Percentiles rank a stretch among this genome's conserved stretches.
These are phyloP conservation scores for Davidsoniella eucalypti DNA, from an alignment of 2,329 filamentous ascomycete genomes.

Conservation along the genomic window DNA sequence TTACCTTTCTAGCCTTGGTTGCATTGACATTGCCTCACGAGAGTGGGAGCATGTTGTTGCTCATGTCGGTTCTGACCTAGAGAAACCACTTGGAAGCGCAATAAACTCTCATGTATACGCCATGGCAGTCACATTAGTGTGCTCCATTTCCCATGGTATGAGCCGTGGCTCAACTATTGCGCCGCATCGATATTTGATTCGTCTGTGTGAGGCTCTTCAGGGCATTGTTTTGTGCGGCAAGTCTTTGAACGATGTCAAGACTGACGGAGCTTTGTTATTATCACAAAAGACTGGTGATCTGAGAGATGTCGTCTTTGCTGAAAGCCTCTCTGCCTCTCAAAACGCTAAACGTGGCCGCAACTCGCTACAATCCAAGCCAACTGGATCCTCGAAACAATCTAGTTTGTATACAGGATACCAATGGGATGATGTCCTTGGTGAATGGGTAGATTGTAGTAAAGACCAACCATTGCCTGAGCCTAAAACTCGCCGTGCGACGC, in stretches of 20 bases:
- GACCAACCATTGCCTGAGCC: not conserved
- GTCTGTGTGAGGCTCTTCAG: constrained; percentile 27
- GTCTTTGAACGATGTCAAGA: constrained; percentile 23
- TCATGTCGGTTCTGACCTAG: not conserved
- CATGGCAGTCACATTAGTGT: constrained; percentile 24
- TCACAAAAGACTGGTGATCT: constrained; percentile 36
- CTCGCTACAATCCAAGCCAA: not conserved
- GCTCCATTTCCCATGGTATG: constrained; percentile 31
- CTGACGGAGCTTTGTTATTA: constrained; percentile 33
- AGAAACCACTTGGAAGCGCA: not conserved
- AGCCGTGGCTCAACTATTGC: constrained; percentile 25
- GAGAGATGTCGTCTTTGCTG: constrained; percentile 36
- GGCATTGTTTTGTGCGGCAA: constrained; percentile 19
- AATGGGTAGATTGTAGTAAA: constrained; percentile 20
- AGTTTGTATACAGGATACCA: constrained; percentile 21
- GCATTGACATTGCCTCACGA: not conserved
- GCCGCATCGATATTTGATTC: constrained; percentile 22
- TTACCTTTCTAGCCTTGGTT: constrained; percentile 2
- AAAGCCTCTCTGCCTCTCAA: constrained; percentile 21
- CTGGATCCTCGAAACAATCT: not conserved
- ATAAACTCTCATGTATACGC: constrained; percentile 16
- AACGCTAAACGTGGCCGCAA: not conserved
- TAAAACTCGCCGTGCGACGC: not conserved
- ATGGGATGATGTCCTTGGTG: constrained; percentile 27
- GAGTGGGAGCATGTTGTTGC: not conserved